Evolutionary conservation across 2,329 filamentous ascomycete genomes (phyloP).

Genomic region (Bretziella fagacearum): DNA sequence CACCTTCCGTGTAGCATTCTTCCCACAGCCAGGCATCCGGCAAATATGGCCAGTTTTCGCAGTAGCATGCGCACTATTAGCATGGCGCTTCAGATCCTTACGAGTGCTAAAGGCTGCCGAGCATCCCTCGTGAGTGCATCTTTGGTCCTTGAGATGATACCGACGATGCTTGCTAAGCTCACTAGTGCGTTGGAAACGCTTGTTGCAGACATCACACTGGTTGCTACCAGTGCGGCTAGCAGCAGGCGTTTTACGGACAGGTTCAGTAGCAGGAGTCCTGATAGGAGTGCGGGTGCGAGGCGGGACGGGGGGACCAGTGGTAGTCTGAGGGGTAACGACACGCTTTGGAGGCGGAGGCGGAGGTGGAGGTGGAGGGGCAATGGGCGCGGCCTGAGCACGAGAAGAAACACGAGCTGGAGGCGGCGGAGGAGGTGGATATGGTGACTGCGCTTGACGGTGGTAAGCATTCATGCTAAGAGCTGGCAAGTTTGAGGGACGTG

Average conservation of each 20-base stretch:
- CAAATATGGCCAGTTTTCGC: conserved; percentile 17
- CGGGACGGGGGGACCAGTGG: background rate
- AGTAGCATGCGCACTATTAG: conserved; percentile 15
- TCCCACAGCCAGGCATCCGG: conserved; percentile 18
- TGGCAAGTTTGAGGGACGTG: background rate
- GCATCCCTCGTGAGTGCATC: conserved; percentile 16
- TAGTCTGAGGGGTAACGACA: background rate
- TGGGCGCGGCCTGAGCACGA: background rate
- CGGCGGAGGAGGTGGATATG: background rate
- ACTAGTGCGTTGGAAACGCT: conserved; percentile 11
- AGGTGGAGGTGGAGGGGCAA: background rate
- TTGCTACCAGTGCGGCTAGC: conserved; percentile 7
- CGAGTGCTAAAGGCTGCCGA: conserved; percentile 18
- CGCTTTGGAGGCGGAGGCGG: background rate
- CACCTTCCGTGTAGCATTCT: conserved; percentile 18
- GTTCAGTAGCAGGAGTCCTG: conserved; percentile 5
- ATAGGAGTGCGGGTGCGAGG: background rate
- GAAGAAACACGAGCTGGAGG: background rate
- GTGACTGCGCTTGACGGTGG: background rate
- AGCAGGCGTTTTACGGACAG: conserved; percentile 5
- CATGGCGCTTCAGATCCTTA: conserved; percentile 19
- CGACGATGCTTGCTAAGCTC: conserved; percentile 17
- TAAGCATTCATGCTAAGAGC: background rate
- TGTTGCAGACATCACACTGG: conserved; percentile 12
- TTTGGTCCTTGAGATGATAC: conserved; percentile 17